Evolutionary conservation across 2,329 filamentous ascomycete species (phyloP).

Genomic region (Fusarium chuoi): DNA sequence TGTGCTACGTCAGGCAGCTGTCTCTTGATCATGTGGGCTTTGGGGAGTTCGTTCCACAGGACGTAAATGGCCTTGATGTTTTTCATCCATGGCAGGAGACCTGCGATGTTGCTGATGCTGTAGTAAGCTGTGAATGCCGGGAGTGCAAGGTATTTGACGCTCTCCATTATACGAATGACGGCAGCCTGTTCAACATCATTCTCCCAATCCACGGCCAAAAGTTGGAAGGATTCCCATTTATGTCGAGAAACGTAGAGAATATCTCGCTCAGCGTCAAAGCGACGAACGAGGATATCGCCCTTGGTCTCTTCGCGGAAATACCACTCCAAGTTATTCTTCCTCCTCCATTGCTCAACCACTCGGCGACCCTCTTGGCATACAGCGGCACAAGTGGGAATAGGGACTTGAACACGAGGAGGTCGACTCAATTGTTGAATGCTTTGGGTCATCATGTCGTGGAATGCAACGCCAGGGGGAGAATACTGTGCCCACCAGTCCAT

Average conservation of each 20-base stretch:
- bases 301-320: conserved; percentile 15
- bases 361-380: conserved; percentile 41
- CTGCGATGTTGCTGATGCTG: conserved; percentile 27
- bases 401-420: conserved; percentile 22
- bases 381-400: conserved; percentile 17
- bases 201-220: not conserved
- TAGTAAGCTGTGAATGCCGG: conserved; percentile 44
- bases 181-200: not conserved
- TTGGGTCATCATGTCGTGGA: not conserved
- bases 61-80: conserved; percentile 33
- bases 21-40: not conserved
- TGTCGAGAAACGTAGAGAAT: conserved; percentile 31
- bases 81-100: conserved; percentile 22
- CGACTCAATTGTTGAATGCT: not conserved
- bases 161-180: conserved; percentile 4
- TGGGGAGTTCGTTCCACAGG: conserved; percentile 40
- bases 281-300: conserved; percentile 22
- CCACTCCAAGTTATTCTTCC: not conserved
- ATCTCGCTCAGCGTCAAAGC: conserved; percentile 25
- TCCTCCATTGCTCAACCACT: conserved; percentile 29
- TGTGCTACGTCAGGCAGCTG: not conserved
- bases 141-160: conserved; percentile 38
- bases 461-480: not conserved
- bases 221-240: conserved; percentile 33
- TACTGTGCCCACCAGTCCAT: conserved; percentile 24